Evolutionary conservation across 208 protist genomes (phyloP), one percentile per base, ranked within the genome.

Genomic region (Trypanosoma avium): DNA sequence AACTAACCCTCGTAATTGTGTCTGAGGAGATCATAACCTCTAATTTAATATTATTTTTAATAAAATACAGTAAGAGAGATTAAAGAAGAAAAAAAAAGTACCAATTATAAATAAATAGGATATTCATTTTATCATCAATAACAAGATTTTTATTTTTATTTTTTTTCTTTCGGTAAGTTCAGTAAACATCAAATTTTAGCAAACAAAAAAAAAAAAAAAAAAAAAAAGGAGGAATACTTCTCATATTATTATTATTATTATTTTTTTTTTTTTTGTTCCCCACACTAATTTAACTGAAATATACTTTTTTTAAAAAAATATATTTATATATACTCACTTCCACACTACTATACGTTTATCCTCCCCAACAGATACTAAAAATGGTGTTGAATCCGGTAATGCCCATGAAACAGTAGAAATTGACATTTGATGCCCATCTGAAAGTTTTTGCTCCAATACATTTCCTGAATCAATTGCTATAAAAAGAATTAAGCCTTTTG

Each of bases 341-440:
- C 77, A 82, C 13, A 75, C 52, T 52, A 75, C 67, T 3, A 82
- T 21, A 35, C 63, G 60, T 22, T 63, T 61, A 47, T 79, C 72
- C 22, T 82, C 77, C 8, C 66, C 75, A 24, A 81, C 48, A 17
- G 70, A 77, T 6, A 55, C 66, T 13, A 81, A 24, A 5, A 79
- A 43, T 19, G 72, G 71, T 1, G 65, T 61, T 0, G 55, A 50
- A n/a, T 71, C 72, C 15, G 47, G 64, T 1, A 63, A 21, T 22
- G 67, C 67, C 81, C 81, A 87, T 13, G 70, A 65, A 5, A 73
- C 68, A 42, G 70, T 74, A 12, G 75, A 73, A 26, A 87, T 71
- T 5, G 68, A 48, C 38, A 42, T 61, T 22, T 54, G 52, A 40
- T 70, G 58, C 19, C 58, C 75, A 17, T 40, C 56, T 33, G 17